Evolutionary conservation across 192 early-diverging fungal genomes (phyloP).

Genomic region (Dispira simplex): DNA sequence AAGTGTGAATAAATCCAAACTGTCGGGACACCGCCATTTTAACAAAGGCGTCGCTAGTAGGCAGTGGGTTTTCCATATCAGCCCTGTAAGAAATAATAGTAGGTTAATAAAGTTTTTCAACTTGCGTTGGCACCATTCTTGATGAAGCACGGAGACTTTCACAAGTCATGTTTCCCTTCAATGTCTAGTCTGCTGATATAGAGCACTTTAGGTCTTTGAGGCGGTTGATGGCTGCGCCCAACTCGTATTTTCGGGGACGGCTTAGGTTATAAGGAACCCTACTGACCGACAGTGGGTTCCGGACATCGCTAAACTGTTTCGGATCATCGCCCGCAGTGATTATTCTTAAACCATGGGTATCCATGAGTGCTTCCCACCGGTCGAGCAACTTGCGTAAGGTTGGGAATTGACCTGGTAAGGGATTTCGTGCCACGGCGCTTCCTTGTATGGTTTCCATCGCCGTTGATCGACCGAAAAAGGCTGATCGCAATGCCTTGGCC

Average conservation of each 20-base stretch:
- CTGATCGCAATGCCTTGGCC: neutral
- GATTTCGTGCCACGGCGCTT: neutral
- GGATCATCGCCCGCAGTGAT: conserved; percentile 13
- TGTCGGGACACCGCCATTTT: too few species aligned
- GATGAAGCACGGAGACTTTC: too few species aligned
- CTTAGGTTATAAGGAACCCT: conserved; percentile 23
- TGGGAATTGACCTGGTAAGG: neutral
- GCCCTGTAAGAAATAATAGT: too few species aligned
- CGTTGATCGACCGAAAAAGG: neutral
- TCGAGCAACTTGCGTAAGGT: conserved; percentile 17
- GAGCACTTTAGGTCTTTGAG: too few species aligned
- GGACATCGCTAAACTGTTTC: neutral
- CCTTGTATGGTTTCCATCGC: neutral
- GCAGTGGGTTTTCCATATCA: too few species aligned
- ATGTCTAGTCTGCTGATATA: too few species aligned
- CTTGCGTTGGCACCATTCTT: too few species aligned
- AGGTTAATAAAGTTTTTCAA: too few species aligned
- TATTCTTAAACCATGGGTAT: conserved; percentile 16
- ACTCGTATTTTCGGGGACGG: conserved; percentile 25
- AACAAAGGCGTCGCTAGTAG: too few species aligned
- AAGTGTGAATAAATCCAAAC: too few species aligned
- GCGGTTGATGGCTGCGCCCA: conserved; percentile 31
- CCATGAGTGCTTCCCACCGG: conserved; percentile 18
- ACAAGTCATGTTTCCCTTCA: too few species aligned
- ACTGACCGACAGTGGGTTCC: neutral